phyloP scores from a whole-genome alignment of 805 yeast species.

The Schwanniomyces yamadae region DNA sequence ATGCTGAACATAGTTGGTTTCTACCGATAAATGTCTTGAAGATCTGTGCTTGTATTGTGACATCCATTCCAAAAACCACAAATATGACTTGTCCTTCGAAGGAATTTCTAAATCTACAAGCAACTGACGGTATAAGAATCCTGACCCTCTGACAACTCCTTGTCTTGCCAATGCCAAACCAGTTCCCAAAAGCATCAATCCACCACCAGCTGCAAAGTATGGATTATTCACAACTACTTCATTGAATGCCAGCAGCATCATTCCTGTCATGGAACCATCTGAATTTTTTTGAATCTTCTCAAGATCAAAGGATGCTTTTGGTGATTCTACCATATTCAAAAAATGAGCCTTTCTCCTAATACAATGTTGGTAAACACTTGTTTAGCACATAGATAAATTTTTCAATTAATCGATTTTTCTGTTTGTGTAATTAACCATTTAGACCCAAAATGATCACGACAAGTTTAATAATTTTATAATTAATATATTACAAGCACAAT shows the following conservation, averaged over 20 bases:
- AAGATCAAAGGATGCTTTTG: conserved; percentile 22
- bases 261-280: conserved; percentile 38
- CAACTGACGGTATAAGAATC: conserved; percentile 74
- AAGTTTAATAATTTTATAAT: too few relatives aligned
- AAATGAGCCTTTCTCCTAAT: too few relatives aligned
- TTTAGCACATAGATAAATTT: too few relatives aligned
- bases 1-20: conserved; percentile 82
- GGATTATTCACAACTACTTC: conserved; percentile 73
- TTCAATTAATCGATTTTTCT: too few relatives aligned
- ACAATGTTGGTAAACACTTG: too few relatives aligned
- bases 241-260: conserved; percentile 40
- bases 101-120: conserved; percentile 92
- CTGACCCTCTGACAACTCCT: conserved; percentile 60
- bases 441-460: too few relatives aligned
- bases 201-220: conserved; percentile 98
- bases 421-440: too few relatives aligned
- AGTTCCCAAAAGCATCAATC: conserved; percentile 93
- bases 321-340: neutral
- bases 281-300: conserved; percentile 33
- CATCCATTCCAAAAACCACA: conserved; percentile 98
- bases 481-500: neutral
- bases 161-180: conserved; percentile 75
- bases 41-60: conserved; percentile 70
- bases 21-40: conserved; percentile 86
- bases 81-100: conserved; percentile 86